Conservation (phyloP, 2,329 filamentous ascomycete species). For the Corinectria fuckeliana region DNA sequence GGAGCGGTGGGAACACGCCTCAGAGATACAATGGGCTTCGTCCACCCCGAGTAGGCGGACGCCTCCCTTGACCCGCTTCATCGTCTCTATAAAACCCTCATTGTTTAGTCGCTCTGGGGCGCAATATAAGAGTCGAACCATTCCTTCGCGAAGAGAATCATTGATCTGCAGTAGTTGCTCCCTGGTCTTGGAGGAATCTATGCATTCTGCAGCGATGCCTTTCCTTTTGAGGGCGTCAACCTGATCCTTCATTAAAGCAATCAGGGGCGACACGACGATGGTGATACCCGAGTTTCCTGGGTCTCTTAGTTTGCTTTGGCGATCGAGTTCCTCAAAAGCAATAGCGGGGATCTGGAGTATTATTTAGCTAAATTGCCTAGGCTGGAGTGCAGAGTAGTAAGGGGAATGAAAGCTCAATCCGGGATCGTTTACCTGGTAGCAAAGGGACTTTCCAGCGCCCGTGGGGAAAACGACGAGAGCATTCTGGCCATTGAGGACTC, state of each 20-base stretch:
- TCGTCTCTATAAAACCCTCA: slow-evolving; percentile 62
- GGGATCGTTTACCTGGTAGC: slow-evolving; percentile 50
- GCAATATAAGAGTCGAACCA: slow-evolving; percentile 62
- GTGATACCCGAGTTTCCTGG: slow-evolving; percentile 55
- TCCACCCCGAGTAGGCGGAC: slow-evolving; percentile 64
- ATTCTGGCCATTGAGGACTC: slow-evolving; percentile 48
- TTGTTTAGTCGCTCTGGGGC: slow-evolving; percentile 67
- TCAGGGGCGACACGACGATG: slow-evolving; percentile 62
- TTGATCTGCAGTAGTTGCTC: slow-evolving; percentile 51
- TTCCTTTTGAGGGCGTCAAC: slow-evolving; percentile 59
- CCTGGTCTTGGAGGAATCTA: slow-evolving; percentile 62
- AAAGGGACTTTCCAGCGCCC: slow-evolving; percentile 57
- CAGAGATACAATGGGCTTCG: slow-evolving; percentile 64
- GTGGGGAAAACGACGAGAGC: slow-evolving; percentile 55
- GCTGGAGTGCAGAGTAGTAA: neutral
- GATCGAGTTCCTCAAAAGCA: slow-evolving; percentile 53
- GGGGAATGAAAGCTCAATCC: neutral
- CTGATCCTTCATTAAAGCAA: slow-evolving; percentile 67
- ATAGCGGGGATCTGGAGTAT: slow-evolving; percentile 52
- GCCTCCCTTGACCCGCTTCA: slow-evolving; percentile 61
- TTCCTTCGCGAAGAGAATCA: slow-evolving; percentile 49
- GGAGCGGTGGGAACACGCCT: slow-evolving; percentile 9
- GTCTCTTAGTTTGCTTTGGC: slow-evolving; percentile 32
- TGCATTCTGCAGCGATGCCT: slow-evolving; percentile 58
- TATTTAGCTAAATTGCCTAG: neutral